These are phyloP conservation scores for Fusarium xyrophilum DNA, from an alignment of 2,329 filamentous ascomycete genomes.

Conservation along the genomic window DNA sequence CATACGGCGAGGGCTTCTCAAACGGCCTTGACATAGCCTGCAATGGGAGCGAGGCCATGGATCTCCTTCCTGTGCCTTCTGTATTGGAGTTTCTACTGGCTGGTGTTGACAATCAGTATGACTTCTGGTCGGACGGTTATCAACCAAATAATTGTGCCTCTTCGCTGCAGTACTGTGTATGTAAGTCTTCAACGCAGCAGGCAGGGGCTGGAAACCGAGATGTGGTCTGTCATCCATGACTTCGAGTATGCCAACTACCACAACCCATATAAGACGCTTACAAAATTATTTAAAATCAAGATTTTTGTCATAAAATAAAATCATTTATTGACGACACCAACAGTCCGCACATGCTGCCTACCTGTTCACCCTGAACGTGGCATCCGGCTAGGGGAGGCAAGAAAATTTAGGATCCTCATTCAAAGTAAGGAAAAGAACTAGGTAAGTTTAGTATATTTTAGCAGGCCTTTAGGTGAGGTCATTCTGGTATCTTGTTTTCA, in stretches of 20 bases:
- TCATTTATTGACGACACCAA: neutral
- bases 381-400: neutral
- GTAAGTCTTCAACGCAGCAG: neutral
- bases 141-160: neutral
- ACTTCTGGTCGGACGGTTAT: conserved; percentile 18
- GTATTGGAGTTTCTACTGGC: conserved; percentile 45
- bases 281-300: neutral
- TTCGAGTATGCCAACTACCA: neutral
- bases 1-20: conserved; percentile 29
- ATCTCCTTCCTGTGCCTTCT: conserved; percentile 41
- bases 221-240: neutral
- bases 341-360: neutral
- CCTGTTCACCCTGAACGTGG: neutral
- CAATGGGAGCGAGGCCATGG: conserved; percentile 10
- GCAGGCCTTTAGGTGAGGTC: neutral
- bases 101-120: conserved; percentile 41
- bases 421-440: neutral
- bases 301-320: neutral
- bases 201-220: neutral
- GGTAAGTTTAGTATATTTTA: neutral
- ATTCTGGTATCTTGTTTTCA: neutral
- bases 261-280: neutral
- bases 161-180: neutral
- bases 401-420: neutral
- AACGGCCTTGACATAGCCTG: conserved; percentile 18